phyloP scores from a whole-genome alignment of 2,329 filamentous ascomycete genomes.

The Alternaria consortialis region DNA sequence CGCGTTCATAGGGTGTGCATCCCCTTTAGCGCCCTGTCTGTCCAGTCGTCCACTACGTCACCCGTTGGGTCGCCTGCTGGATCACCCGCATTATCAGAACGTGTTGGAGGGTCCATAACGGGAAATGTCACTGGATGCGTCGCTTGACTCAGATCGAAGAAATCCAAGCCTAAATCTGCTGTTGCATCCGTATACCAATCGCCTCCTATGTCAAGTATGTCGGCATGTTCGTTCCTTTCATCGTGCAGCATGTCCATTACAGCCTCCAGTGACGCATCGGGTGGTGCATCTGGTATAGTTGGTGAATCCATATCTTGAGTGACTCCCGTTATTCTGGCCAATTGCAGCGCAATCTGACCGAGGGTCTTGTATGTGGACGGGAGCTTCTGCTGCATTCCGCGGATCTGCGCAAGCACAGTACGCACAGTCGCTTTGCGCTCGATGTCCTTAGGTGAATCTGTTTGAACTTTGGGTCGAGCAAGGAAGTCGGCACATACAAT shows the following conservation, averaged over 20 bases:
- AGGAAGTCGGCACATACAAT: constrained; percentile 42
- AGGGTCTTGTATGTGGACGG: constrained; percentile 35
- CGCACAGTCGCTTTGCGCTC: constrained; percentile 34
- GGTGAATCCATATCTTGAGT: constrained; percentile 17
- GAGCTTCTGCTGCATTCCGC: constrained; percentile 27
- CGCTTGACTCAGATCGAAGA: constrained; percentile 26
- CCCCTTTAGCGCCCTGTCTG: constrained; percentile 27
- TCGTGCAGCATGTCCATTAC: constrained; percentile 11
- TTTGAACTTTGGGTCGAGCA: constrained; percentile 29
- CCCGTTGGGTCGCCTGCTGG: constrained; percentile 10
- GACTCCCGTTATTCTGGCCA: constrained; percentile 36
- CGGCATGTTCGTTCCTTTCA: constrained; percentile 14
- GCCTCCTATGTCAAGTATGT: constrained; percentile 29
- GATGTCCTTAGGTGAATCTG: constrained; percentile 28
- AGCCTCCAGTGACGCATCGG: constrained; percentile 9
- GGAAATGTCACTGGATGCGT: constrained; percentile 6
- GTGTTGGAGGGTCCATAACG: constrained; percentile 8
- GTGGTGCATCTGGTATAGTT: background rate
- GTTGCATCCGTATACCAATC: constrained; percentile 35
- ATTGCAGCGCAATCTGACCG: constrained; percentile 32
- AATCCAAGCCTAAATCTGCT: constrained; percentile 30
- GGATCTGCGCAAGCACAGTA: constrained; percentile 26
- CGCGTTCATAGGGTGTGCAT: constrained; percentile 23
- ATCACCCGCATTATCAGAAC: constrained; percentile 20
- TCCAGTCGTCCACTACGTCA: constrained; percentile 32